Conservation (phyloP, 495 filamentous ascomycete genomes). For the Chaetomium tenue region DNA sequence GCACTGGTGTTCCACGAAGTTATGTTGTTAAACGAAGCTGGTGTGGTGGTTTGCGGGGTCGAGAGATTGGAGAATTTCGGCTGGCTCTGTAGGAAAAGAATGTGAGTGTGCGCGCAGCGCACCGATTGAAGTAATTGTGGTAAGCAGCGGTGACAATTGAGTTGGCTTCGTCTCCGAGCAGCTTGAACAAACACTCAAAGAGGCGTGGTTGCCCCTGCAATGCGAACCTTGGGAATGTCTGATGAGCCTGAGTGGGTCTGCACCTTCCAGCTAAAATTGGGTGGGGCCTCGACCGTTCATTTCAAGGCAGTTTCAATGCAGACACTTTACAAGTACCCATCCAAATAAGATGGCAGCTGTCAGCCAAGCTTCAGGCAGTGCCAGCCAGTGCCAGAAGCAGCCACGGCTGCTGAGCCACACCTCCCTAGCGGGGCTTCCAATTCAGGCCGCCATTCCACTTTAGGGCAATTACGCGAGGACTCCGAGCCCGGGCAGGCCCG, state of each 20-base stretch:
- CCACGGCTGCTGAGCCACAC: slow-evolving; percentile 16
- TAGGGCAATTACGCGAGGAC: slow-evolving; percentile 34
- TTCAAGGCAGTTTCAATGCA: not conserved
- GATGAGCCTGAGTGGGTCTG: slow-evolving; percentile 20
- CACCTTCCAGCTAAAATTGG: slow-evolving; percentile 14
- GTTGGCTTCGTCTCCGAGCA: slow-evolving; percentile 10
- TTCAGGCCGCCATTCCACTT: slow-evolving; percentile 23
- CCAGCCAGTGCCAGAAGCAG: slow-evolving; percentile 9
- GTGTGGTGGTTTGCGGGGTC: not conserved
- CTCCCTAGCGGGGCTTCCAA: slow-evolving; percentile 8
- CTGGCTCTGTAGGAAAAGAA: slow-evolving; percentile 17
- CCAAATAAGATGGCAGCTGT: slow-evolving; percentile 10
- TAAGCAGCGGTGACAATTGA: slow-evolving; percentile 12
- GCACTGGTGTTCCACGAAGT: slow-evolving; percentile 8
- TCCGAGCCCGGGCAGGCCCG: slow-evolving; percentile 37
- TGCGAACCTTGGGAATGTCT: not conserved
- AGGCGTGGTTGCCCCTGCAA: slow-evolving; percentile 20
- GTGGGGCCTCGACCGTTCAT: slow-evolving; percentile 14
- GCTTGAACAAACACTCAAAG: slow-evolving; percentile 14
- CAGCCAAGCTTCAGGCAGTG: too few relatives aligned
- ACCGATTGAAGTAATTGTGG: slow-evolving; percentile 3
- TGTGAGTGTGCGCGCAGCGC: slow-evolving; percentile 25
- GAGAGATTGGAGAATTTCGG: not conserved
- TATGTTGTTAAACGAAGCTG: slow-evolving; percentile 8
- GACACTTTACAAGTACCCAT: not conserved